Evolutionary conservation across 2,329 filamentous ascomycete genomes (phyloP), one percentile per base, ranked within the genome.

Genomic region (Stagonosporopsis tanaceti): DNA sequence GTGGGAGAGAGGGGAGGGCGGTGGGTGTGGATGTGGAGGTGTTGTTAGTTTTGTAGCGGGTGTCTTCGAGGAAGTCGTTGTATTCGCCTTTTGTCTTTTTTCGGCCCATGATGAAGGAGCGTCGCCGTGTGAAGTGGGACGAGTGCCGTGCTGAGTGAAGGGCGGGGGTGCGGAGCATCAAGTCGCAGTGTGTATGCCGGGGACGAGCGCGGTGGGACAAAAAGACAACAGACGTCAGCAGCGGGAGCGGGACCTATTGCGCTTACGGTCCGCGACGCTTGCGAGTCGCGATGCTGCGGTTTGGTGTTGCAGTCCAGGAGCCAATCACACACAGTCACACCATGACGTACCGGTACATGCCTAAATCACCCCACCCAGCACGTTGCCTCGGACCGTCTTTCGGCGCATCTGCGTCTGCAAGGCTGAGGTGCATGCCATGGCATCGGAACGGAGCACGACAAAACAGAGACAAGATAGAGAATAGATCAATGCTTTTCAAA

Each of bases 51-150:
- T 61, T 61, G 14, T 74, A 59, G 47, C 71, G 71, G 32, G 74
- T 71, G 51, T 72, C 71, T 42, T 76, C 75, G 17, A 74, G 46
- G 42, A 71, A 76, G 50, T 73, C 71, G 54, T 76, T 76, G 65
- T 76, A 75, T 57, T 64, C 69, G 34, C 58, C 53, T 9, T 58
- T 72, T 4, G 20, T 50, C 22, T 65, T 66, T 38, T 72, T 74
- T 46, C 70, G 75, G 40, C 70, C 71, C 73, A 75, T 75, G 40
- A 46, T 35, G 47, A 53, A 30, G 12, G 50, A 34, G 4, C 38
- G 48, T 27, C 44, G 48, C 22, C 44, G 42, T 20, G 25, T 22
- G 39, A 44, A 27, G 3, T 35, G 34, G 11, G 20, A 35, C 3
- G 38, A 3, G 20, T 3, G 44, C 14, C 45, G 25, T 14, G 38